These are phyloP conservation scores for Nakazawaea ambrosiae DNA, from an alignment of 805 yeast species.

Conservation along the genomic window DNA sequence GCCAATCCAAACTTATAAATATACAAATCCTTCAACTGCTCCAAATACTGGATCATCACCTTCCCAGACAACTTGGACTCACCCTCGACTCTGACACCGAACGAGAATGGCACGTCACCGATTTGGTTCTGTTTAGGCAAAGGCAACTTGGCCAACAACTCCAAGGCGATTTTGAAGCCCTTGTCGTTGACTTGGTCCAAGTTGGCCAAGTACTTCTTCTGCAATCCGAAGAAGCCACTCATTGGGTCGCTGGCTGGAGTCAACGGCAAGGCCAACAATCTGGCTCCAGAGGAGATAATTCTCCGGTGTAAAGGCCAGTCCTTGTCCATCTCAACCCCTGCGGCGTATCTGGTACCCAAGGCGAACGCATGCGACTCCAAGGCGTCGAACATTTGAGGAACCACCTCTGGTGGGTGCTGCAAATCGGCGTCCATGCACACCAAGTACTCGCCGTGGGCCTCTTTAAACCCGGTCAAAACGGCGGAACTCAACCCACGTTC, in stretches of 20 bases:
- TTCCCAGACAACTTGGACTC: constrained; percentile 43
- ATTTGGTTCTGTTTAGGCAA: constrained; percentile 28
- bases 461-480: constrained; percentile 39
- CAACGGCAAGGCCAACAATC: constrained; percentile 40
- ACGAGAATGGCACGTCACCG: constrained; percentile 43
- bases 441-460: constrained; percentile 38
- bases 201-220: constrained; percentile 32
- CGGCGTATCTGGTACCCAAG: constrained; percentile 46
- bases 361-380: constrained; percentile 36
- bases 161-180: constrained; percentile 46
- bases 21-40: constrained; percentile 39
- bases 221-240: constrained; percentile 47
- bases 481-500: constrained; percentile 47
- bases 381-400: constrained; percentile 34
- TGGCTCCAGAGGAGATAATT: constrained; percentile 41
- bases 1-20: constrained; percentile 35
- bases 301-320: constrained; percentile 48
- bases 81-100: constrained; percentile 49
- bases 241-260: constrained; percentile 47
- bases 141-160: constrained; percentile 38
- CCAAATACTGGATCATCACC: constrained; percentile 39
- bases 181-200: constrained; percentile 33
- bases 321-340: constrained; percentile 46
- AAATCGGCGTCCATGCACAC: constrained; percentile 49
- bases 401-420: constrained; percentile 47